Evolutionary conservation across 805 yeast species (phyloP), one percentile per base, ranked within the genome.

Genomic region (Hanseniaspora mollemarum): DNA sequence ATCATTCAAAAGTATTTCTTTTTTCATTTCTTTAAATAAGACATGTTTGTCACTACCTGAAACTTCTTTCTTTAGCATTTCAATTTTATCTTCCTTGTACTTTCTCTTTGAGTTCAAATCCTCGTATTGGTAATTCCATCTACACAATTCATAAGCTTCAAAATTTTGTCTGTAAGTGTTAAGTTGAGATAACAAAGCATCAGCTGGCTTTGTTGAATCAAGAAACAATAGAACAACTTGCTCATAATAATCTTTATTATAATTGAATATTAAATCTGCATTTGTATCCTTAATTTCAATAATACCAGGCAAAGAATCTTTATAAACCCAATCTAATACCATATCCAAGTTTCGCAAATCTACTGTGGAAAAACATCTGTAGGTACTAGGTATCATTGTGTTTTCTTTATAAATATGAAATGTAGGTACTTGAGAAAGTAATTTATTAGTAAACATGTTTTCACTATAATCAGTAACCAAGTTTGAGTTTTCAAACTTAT

Each of bases 391-490:
- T 29, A 74, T 59, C 51, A 76, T 60, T 13, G 77, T 67, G 49
- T 75, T 73, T 49, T 81, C 81, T 56, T 76, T 80, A 61, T 80
- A 74, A 21, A 81, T 67, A 28, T 78, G 64, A 18, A 83, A 57
- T 15, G 84, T 77, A 1, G 94, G 94, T 32, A 69, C 68, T 7
- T 80, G 70, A 0, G 87, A 71, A 24, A 78, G 61, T 1, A 81
- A 69, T 25, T 76, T 73, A 22, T 82, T 68, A 62, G 54, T 69
- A 70, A 67, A 74, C 61, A 18, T 46, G 36, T 39, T 46, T 22
- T 26, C 26, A 19, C 71, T 73, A 46, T 71, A 69, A 59, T 77
- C 68, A 54, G 70, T 73, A 39, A n/a, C 9, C 13, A 29, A 18
- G 2, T 26, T 26, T 18, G 31, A n/a, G 2, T 57, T 59, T 18